These are phyloP conservation scores for Rhizopus arrhizus DNA, from an alignment of 371 early-diverging fungal species.

Conservation along the genomic window DNA sequence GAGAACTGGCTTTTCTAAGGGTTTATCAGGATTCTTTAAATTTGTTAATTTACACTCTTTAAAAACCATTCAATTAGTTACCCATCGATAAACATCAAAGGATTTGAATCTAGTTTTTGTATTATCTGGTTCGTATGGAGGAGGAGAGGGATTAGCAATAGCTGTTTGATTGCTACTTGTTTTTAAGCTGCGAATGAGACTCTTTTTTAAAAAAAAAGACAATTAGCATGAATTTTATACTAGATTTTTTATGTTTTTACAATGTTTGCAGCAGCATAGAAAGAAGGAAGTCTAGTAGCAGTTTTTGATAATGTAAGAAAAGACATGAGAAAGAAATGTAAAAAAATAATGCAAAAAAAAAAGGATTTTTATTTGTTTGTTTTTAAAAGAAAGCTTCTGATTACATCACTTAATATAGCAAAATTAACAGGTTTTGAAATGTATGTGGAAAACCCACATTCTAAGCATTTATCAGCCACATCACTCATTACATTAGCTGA, in stretches of 20 bases:
- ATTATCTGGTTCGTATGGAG: slow-evolving; percentile 22
- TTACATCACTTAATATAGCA: slow-evolving; percentile 61
- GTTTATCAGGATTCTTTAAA: slow-evolving; percentile 71
- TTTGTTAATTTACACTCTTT: neutral
- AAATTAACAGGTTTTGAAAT: slow-evolving; percentile 71
- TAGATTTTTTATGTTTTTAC: neutral
- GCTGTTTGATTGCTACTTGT: slow-evolving; percentile 5
- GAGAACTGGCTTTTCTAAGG: slow-evolving; percentile 85
- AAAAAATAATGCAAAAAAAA: neutral
- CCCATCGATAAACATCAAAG: slow-evolving; percentile 87
- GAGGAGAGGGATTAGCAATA: neutral
- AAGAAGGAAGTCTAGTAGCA: neutral
- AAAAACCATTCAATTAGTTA: slow-evolving; percentile 28
- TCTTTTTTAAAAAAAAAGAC: neutral
- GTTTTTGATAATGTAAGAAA: neutral
- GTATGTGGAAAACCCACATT: slow-evolving; percentile 61
- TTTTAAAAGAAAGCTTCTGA: slow-evolving; percentile 45
- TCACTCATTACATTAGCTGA: slow-evolving; percentile 72
- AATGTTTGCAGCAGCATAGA: neutral
- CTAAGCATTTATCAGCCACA: slow-evolving; percentile 58
- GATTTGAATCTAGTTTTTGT: slow-evolving; percentile 68
- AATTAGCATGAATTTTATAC: neutral
- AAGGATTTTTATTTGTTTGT: slow-evolving; percentile 1
- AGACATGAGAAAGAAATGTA: neutral
- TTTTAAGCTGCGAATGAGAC: slow-evolving; percentile 11